Base-by-base conservation (phyloP, 2,329 filamentous ascomycete genomes). In the Amauroascus niger region DNA sequence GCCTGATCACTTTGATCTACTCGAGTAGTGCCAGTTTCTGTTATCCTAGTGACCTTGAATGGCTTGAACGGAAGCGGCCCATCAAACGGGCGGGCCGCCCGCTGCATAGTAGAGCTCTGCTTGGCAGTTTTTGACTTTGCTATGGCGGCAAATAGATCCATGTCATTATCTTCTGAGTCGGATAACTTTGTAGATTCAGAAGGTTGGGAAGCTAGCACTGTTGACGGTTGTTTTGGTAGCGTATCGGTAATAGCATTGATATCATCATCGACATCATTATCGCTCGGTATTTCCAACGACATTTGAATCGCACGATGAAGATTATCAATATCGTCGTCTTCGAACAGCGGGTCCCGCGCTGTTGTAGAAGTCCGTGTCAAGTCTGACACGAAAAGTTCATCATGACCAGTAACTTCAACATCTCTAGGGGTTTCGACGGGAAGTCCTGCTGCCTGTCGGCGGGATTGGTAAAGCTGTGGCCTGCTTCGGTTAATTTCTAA, bases 1-100 rank as follows among this genome's bases (percentile, higher is more conserved):
- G 71, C 59, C 69, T 75, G 62, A 73, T 73, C 72, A 71, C 76
- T 61, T 71, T 74, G 13, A 73, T 66, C 9, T 74, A 68, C 33
- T 32, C 60, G 46, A 11, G 62, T 49, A 28, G 57, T 46, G 33
- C 59, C 73, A 1, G 76, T 78, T 1, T 80, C 46, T 5, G 24
- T 48, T 6, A 56, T 55, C 22, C n/a, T 52, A n/a, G 50, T 52
- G 13, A 55, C 35, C 64, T 88, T 78, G 6, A 84, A 71, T 49
- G 78, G 91, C 61, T 95, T 89, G 63, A 98, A 98, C 0, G 93
- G 93, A 4, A 98, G 69, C 0, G 90, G 88, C 0, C 91, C 91
- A 59, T 81, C 80, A 63, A 95, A 86, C 2, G 80, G 76, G 60
- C 82, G 80, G 33, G 69, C 63, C 2, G 72, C 63, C 18, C 71